These are phyloP conservation scores for Hypoxylon sp. DNA, from an alignment of 2,329 filamentous ascomycete genomes.

Conservation along the genomic window DNA sequence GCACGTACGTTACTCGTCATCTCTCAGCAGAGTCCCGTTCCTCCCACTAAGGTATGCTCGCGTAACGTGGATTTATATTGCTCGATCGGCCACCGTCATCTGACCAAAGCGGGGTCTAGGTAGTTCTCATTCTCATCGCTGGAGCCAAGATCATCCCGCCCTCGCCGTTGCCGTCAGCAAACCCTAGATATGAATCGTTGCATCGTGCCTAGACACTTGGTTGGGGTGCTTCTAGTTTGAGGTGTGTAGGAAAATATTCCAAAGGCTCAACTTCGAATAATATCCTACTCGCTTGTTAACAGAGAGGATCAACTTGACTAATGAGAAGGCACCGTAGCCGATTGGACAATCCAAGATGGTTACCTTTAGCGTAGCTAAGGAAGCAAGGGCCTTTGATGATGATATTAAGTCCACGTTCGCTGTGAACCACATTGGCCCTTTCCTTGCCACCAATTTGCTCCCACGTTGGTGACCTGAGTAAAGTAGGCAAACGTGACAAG, in stretches of 20 bases:
- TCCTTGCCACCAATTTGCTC: constrained; percentile 57
- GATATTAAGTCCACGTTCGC: constrained; percentile 56
- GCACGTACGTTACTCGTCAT: constrained; percentile 38
- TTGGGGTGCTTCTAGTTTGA: constrained; percentile 49
- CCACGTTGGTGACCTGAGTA: constrained; percentile 49
- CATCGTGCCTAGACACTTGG: constrained; percentile 55
- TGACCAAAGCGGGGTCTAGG: constrained; percentile 42
- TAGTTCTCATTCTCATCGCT: constrained; percentile 61
- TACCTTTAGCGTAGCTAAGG: constrained; percentile 52
- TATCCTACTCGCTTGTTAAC: constrained; percentile 50
- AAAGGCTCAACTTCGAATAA: constrained; percentile 38
- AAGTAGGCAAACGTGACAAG: constrained; percentile 20
- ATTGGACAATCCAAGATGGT: constrained; percentile 61
- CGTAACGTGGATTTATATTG: constrained; percentile 20
- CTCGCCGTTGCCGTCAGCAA: constrained; percentile 53
- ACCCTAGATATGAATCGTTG: constrained; percentile 54
- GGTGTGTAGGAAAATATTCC: constrained; percentile 34
- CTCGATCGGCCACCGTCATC: constrained; percentile 37
- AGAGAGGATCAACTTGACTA: constrained; percentile 50
- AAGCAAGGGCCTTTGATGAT: constrained; percentile 49
- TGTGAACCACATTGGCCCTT: constrained; percentile 57
- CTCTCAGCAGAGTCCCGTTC: constrained; percentile 1
- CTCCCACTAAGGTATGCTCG: constrained; percentile 1
- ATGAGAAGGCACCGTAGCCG: constrained; percentile 49
- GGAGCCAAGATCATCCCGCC: constrained; percentile 55